Percentiles rank a stretch among this genome's conserved stretches.
Conservation (phyloP, 2,329 filamentous ascomycete genomes). For the Xylaria sp. region DNA sequence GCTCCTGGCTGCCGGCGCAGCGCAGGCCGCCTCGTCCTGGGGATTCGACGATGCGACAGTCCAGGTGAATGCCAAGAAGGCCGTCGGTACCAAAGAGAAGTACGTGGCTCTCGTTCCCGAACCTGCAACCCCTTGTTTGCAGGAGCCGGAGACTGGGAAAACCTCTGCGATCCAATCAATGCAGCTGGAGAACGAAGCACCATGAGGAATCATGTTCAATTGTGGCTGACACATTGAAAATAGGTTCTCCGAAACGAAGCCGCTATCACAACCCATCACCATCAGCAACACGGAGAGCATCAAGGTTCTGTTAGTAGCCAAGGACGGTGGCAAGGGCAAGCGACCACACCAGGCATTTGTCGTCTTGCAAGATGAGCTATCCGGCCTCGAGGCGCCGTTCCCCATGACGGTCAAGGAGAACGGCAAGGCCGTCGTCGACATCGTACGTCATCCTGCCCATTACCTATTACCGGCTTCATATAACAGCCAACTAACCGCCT, state of each 20-base stretch:
- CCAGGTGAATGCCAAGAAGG: slow-evolving; percentile 73
- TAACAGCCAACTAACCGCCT: slow-evolving; percentile 4
- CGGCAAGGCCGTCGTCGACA: slow-evolving; percentile 84
- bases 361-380: slow-evolving; percentile 76
- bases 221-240: slow-evolving; percentile 12
- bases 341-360: slow-evolving; percentile 95
- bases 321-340: slow-evolving; percentile 80
- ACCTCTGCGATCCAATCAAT: background rate
- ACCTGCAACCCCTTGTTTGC: background rate
- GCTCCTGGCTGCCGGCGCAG: slow-evolving; percentile 61
- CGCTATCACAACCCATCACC: slow-evolving; percentile 70
- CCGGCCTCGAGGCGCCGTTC: slow-evolving; percentile 87
- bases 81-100: slow-evolving; percentile 72
- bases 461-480: background rate
- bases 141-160: rapidly evolving
- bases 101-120: slow-evolving; percentile 53
- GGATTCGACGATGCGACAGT: slow-evolving; percentile 78
- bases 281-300: slow-evolving; percentile 77
- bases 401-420: slow-evolving; percentile 84
- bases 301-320: slow-evolving; percentile 83
- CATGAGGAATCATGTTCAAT: background rate
- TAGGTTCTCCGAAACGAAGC: slow-evolving; percentile 69
- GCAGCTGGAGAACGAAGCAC: background rate
- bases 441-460: slow-evolving; percentile 68
- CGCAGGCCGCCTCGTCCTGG: slow-evolving; percentile 70